Base-by-base conservation (phyloP, 495 filamentous ascomycete genomes). In the Lophiotrema nucula region DNA sequence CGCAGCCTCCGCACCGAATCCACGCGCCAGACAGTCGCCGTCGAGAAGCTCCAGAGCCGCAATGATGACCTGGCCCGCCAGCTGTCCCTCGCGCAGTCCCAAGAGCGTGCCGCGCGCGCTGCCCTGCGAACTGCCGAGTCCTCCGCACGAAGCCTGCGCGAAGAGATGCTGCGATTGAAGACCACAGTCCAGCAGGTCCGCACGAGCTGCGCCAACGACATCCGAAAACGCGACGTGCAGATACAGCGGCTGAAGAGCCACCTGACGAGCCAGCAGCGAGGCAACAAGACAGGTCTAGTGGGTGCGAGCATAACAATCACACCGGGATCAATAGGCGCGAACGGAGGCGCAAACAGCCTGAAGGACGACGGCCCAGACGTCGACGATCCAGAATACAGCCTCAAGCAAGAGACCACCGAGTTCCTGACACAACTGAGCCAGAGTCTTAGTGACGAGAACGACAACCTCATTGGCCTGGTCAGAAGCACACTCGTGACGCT, bases 401-500 rank as follows among this genome's bases (percentile, higher is more conserved):
- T 97, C 56, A 81, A 83, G 51, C 81, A 87, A 62, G 95, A 97
- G 73, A 96, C 93, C 4, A 92, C 90, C 18, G 88, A 90, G 44
- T 97, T 96, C 69, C 75, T 98, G 42, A 95, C 93, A 1, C 83
- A 92, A 66, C 73, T 97, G 54, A 89, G 89, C 19, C 89, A 91
- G 73, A 85, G 83, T 15, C 74, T 97, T 31, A 95, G 91, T 61
- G 91, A 96, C 63, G 93, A 98, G 70, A 98, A 98, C 61, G 93
- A 97, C 69, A 80, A 81, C 1, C 67, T 98, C 21, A 85, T 93
- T 8, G 77, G 76, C 1, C 77, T 97, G 37, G 76, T 95, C 19
- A 77, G 87, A 49, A 80, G 82, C 43, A 88, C 88, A 2, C 74
- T 90, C 5, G 75, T 81, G 11, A 88, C 81, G 2, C 72, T 98